phyloP scores from a whole-genome alignment of 2,329 filamentous ascomycete genomes.

The Colletotrichum orchidophilum region DNA sequence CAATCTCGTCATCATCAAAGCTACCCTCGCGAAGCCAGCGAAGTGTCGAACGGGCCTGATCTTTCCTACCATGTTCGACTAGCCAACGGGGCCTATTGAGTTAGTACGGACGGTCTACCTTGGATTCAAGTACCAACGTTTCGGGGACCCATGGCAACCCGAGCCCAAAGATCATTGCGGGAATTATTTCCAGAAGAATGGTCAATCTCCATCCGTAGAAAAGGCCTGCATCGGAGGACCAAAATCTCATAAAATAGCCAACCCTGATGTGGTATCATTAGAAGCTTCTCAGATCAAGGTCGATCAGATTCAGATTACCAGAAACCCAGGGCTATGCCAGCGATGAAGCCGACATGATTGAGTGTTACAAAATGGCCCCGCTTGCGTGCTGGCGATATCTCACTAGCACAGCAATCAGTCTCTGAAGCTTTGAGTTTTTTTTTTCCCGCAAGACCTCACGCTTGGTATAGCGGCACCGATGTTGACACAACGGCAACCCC shows the following conservation, averaged over 20 bases:
- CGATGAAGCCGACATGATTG: slow-evolving; percentile 67
- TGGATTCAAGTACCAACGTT: slow-evolving; percentile 50
- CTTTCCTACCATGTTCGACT: slow-evolving; percentile 57
- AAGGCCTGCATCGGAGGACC: slow-evolving; percentile 53
- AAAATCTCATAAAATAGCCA: slow-evolving; percentile 65
- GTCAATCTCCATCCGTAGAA: slow-evolving; percentile 63
- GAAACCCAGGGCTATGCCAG: slow-evolving; percentile 62
- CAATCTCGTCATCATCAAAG: slow-evolving; percentile 46
- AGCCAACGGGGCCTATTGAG: slow-evolving; percentile 65
- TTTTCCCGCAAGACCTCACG: slow-evolving; percentile 45
- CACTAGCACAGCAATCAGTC: slow-evolving; percentile 46
- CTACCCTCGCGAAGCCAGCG: slow-evolving; percentile 59
- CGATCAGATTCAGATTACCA: slow-evolving; percentile 56
- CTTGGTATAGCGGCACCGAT: slow-evolving; percentile 66
- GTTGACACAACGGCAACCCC: slow-evolving; percentile 66
- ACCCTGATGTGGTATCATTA: slow-evolving; percentile 53
- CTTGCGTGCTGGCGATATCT: slow-evolving; percentile 62
- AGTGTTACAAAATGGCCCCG: slow-evolving; percentile 66
- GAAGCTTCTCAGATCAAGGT: background rate
- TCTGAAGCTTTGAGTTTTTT: background rate
- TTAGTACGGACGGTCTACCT: background rate
- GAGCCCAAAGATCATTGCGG: slow-evolving; percentile 57
- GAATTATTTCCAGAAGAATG: slow-evolving; percentile 61
- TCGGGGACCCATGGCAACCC: slow-evolving; percentile 64
- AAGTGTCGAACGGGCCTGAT: slow-evolving; percentile 54